phyloP scores from a whole-genome alignment of 495 filamentous ascomycete species.

The Daldinia vernicosa region DNA sequence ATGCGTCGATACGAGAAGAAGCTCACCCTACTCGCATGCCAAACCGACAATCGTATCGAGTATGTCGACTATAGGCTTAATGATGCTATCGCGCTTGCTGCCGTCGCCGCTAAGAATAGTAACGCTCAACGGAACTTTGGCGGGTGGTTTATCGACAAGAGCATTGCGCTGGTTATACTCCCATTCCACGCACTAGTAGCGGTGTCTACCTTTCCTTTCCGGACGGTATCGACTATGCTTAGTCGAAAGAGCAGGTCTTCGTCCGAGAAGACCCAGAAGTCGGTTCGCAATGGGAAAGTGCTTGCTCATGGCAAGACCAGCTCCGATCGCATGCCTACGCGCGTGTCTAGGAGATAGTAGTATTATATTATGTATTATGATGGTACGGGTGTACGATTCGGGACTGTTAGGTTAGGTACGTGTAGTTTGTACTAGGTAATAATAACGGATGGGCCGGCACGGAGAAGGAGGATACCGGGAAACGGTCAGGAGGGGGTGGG shows the following conservation, averaged over 20 bases:
- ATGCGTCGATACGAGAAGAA: conserved; percentile 95
- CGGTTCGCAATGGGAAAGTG: conserved; percentile 24
- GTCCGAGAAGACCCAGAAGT: conserved; percentile 28
- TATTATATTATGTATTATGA: conserved; percentile 8
- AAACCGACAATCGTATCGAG: conserved; percentile 78
- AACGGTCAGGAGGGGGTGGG: neutral
- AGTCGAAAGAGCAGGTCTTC: conserved; percentile 32
- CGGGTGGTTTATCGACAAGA: conserved; percentile 43
- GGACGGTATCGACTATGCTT: conserved; percentile 38
- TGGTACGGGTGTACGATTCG: neutral
- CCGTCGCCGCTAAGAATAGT: conserved; percentile 70
- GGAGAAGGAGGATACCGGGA: neutral
- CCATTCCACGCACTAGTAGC: conserved; percentile 47
- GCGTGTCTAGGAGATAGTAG: conserved; percentile 39
- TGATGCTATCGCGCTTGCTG: conserved; percentile 82
- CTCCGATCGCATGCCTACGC: conserved; percentile 41
- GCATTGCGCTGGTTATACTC: conserved; percentile 38
- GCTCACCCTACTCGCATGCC: conserved; percentile 71
- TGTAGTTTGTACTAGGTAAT: conserved; percentile 1
- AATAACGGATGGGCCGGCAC: conserved; percentile 6
- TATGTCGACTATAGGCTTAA: conserved; percentile 73
- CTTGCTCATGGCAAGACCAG: conserved; percentile 21
- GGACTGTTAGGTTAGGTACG: neutral
- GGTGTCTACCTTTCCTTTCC: conserved; percentile 44
- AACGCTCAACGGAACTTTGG: conserved; percentile 42